Evolutionary conservation across 2,329 filamentous ascomycete species (phyloP), one percentile per base, ranked within the genome.

Genomic region (Aspergillus puulaauensis): DNA sequence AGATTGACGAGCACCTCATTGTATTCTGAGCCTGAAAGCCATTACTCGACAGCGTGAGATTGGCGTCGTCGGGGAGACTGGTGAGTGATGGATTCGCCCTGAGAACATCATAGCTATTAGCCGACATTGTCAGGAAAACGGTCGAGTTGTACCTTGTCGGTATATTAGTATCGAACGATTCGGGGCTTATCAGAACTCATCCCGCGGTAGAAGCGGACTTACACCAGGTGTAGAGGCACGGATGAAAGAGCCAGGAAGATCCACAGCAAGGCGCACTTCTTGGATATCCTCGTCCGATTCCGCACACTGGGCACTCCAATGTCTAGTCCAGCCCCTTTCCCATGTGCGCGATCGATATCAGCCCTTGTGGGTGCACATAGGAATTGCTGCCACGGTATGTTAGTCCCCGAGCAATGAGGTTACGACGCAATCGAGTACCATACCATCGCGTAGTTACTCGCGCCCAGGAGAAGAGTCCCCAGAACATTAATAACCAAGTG

Each of bases 401-500:
- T 21, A 21, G 21, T 21, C 3, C 3, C 21, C 21, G 21, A 4
- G 21, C 21, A 21, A 21, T 21, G 21, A 21, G 21, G 3, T 4
- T 21, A 21, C 21, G 21, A 21, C 3, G 21, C 21, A 7, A 19
- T 35, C 3, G 8, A n/a, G 14, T 12, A 17, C 6, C 39, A 48
- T 49, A 56, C 57, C 58, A 61, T 55, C 9, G 35, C 17, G 47
- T 45, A 58, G 9, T 58, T 52, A 23, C 58, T 61, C 2, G 58
- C 55, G 4, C 52, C 39, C 3, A 61, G 23, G 9, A 61, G 19
- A 35, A 19, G 33, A 9, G 58, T 58, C 11, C 50, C 43, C 9
- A 61, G 39, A 14, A 58, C 46, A n/a, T 61, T 61, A n/a, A 61
- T 61, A 3, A 54, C 15, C 15, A 58, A 39, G 27, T 61, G 58